A percentile compares a stretch with the other conserved stretches of the same genome.
Conservation (phyloP, 306 rosid species). For the Dryas alaskensis region DNA sequence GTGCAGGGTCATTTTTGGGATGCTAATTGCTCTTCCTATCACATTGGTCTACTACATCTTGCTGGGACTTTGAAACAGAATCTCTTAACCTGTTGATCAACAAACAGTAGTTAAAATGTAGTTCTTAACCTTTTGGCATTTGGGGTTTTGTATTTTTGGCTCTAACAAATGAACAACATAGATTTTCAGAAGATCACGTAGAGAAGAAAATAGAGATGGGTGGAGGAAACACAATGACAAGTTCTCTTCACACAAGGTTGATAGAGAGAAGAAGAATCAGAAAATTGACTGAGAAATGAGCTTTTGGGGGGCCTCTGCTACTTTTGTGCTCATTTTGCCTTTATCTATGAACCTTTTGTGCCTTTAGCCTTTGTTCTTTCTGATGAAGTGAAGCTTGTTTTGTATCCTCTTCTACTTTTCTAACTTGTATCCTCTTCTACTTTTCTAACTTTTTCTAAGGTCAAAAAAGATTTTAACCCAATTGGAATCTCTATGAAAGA, state of each 20-base stretch:
- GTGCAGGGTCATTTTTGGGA: slow-evolving; percentile 80
- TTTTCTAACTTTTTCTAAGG: slow-evolving; percentile 3
- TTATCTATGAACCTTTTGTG: slow-evolving; percentile 22
- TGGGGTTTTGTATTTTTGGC: background rate
- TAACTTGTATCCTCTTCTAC: background rate
- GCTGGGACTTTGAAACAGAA: slow-evolving; percentile 62
- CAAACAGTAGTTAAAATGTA: slow-evolving; percentile 8
- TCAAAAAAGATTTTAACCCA: slow-evolving; percentile 11
- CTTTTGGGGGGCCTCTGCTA: background rate
- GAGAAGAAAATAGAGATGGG: background rate
- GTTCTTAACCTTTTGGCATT: slow-evolving; percentile 15
- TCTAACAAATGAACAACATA: slow-evolving; percentile 46
- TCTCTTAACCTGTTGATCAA: background rate
- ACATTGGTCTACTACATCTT: slow-evolving; percentile 74
- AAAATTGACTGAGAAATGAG: slow-evolving; percentile 8
- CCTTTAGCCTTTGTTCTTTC: slow-evolving; percentile 17
- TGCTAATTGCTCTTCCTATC: slow-evolving; percentile 79
- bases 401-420: slow-evolving; percentile 16
- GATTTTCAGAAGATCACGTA: slow-evolving; percentile 23
- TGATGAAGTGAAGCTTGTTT: slow-evolving; percentile 36
- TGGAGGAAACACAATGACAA: slow-evolving; percentile 15
- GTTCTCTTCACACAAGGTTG: slow-evolving; percentile 14
- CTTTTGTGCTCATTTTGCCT: slow-evolving; percentile 22
- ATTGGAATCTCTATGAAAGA: slow-evolving; percentile 35
- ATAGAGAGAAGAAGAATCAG: background rate